Percentiles rank a stretch among this genome's conserved stretches.
phyloP scores from a whole-genome alignment of 1,139 yeast genomes.

The Lodderomyces elongisporus region DNA sequence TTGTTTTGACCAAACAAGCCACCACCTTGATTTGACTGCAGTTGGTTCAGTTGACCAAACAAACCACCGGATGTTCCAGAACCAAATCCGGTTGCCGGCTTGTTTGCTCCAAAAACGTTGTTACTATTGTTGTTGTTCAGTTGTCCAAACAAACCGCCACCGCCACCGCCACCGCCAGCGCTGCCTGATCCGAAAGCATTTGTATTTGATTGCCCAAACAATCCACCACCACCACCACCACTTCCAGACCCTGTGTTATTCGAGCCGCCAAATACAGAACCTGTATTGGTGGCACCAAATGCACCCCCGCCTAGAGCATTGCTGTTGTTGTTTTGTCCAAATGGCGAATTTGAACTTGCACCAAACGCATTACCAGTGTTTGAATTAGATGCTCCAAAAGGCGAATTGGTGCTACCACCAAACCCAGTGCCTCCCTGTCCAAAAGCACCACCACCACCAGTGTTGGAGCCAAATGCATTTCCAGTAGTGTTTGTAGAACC shows the following conservation, averaged over 20 bases:
- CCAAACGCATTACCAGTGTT: constrained; percentile 15
- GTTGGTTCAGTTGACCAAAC: constrained; percentile 12
- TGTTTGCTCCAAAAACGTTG: constrained; percentile 16
- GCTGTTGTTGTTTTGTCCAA: constrained; percentile 5
- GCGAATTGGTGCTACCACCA: constrained; percentile 10
- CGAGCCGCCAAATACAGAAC: constrained; percentile 15
- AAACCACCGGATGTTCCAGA: constrained; percentile 12
- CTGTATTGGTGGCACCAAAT: constrained; percentile 10
- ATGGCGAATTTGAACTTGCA: constrained; percentile 11
- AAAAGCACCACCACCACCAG: constrained; percentile 4
- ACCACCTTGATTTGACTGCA: constrained; percentile 14
- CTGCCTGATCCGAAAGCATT: constrained; percentile 16
- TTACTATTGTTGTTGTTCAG: constrained; percentile 11
- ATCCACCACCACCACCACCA: no score
- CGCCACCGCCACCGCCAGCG: constrained; percentile 15
- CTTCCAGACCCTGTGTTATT: constrained; percentile 8
- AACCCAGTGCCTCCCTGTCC: constrained; percentile 9
- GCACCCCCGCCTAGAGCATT: constrained; percentile 7
- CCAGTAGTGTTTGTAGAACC: constrained; percentile 16
- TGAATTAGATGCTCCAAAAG: constrained; percentile 17
- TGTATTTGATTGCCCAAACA: constrained; percentile 9
- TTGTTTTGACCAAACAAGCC: constrained; percentile 16
- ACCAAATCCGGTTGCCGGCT: constrained; percentile 13
- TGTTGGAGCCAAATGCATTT: constrained; percentile 16
- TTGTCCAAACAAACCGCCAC: constrained; percentile 9